Conservation (phyloP, 176 grass and related monocot species). For the Musa troglodytarum region DNA sequence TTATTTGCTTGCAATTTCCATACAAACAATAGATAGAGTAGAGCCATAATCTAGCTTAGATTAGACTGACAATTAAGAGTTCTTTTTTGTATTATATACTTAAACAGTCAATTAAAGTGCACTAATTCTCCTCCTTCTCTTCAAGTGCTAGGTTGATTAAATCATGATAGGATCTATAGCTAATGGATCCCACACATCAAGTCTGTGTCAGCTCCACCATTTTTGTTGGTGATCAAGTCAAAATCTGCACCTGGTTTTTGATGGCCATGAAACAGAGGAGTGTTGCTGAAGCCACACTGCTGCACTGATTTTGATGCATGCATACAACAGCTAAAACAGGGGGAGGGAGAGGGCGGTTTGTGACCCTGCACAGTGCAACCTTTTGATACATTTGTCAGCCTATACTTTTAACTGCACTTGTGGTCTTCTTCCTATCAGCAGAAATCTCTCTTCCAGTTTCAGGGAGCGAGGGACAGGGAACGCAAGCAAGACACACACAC, state of each 20-base stretch:
- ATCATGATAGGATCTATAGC: no score
- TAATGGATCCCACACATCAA: no score
- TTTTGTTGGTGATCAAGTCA: no score
- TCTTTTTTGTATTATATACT: no score
- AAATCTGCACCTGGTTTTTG: conserved; percentile 14
- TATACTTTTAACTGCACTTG: conserved; percentile 43
- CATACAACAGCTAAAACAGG: conserved; percentile 17
- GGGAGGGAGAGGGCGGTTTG: conserved; percentile 21
- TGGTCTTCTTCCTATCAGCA: conserved; percentile 8
- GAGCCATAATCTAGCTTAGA: no score
- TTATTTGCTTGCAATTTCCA: no score
- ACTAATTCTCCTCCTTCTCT: no score
- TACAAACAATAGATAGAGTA: no score
- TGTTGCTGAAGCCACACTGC: conserved; percentile 45
- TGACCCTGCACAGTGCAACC: conserved; percentile 15
- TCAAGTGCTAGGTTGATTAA: no score
- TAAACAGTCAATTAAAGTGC: no score
- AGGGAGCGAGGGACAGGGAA: neutral
- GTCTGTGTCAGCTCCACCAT: no score
- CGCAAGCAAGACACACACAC: neutral
- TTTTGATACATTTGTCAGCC: conserved; percentile 21
- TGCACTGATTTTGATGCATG: conserved; percentile 89
- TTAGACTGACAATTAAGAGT: no score
- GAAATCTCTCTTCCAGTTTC: neutral
- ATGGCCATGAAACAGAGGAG: conserved; percentile 60